These are phyloP conservation scores for Combretum micranthum DNA, from an alignment of 345 rosid species.

Conservation along the genomic window DNA sequence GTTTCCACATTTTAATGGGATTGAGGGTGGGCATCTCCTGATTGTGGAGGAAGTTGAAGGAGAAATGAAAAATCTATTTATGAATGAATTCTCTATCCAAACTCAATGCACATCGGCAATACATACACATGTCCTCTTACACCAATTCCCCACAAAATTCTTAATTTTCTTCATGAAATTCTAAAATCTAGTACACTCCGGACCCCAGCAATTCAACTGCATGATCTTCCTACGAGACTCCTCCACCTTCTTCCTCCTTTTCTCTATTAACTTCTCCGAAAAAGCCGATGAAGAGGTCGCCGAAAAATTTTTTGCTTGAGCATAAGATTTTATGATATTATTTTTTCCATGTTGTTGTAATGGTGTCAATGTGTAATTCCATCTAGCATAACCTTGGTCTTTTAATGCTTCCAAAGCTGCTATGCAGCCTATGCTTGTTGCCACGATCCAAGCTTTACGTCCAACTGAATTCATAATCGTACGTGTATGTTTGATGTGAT, in stretches of 20 bases:
- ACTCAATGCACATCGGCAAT: too few species aligned
- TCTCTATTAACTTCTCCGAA: background rate
- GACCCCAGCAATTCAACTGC: constrained; percentile 38
- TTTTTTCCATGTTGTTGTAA: constrained; percentile 32
- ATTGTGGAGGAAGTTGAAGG: too few species aligned
- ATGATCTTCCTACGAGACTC: constrained; percentile 20
- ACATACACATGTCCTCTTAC: too few species aligned
- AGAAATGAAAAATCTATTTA: too few species aligned
- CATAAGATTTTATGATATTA: constrained; percentile 20
- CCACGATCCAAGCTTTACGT: constrained; percentile 41
- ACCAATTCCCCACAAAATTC: too few species aligned
- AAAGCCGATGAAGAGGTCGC: background rate
- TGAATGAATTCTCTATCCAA: too few species aligned
- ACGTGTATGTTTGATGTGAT: too few species aligned
- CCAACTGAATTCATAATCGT: constrained; percentile 1
- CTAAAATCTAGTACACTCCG: constrained; percentile 37
- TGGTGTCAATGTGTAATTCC: constrained; percentile 49
- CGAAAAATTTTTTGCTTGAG: constrained; percentile 14
- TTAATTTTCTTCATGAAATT: too few species aligned
- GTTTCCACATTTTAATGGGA: too few species aligned
- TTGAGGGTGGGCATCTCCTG: too few species aligned
- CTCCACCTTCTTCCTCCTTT: constrained; percentile 17
- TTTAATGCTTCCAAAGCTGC: constrained; percentile 63
- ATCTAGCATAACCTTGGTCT: constrained; percentile 64
- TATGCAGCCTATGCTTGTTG: constrained; percentile 46